Evolutionary conservation across 768 basidiomycete species (phyloP).

Genomic region (Naganishia friedmannii): DNA sequence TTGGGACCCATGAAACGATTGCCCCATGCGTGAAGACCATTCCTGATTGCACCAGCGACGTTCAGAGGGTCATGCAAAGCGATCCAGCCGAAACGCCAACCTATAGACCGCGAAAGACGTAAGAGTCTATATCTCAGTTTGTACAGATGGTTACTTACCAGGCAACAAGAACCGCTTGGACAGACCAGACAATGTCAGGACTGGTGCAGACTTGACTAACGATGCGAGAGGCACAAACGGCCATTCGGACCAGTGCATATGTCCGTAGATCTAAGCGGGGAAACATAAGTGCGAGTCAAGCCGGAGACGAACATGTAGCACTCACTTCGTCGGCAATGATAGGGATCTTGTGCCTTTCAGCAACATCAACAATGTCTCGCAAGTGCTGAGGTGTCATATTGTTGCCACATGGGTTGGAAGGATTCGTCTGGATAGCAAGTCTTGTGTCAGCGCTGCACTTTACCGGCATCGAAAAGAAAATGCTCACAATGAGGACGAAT

Average conservation of each 20-base stretch:
- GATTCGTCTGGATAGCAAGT: slow-evolving; percentile 43
- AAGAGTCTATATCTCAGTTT: neutral
- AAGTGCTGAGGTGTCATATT: slow-evolving; percentile 49
- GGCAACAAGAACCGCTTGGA: slow-evolving; percentile 53
- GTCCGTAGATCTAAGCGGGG: slow-evolving; percentile 36
- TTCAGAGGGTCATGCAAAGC: slow-evolving; percentile 49
- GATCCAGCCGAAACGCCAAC: slow-evolving; percentile 53
- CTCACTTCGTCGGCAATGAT: slow-evolving; percentile 52
- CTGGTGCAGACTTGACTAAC: slow-evolving; percentile 45
- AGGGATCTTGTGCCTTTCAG: slow-evolving; percentile 44
- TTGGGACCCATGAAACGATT: slow-evolving; percentile 52
- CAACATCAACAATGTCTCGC: slow-evolving; percentile 43
- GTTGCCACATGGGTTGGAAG: slow-evolving; percentile 52
- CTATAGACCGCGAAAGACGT: neutral
- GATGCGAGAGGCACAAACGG: slow-evolving; percentile 50
- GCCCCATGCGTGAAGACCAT: slow-evolving; percentile 45
- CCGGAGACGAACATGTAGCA: slow-evolving; percentile 3
- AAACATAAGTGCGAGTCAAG: neutral
- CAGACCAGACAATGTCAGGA: slow-evolving; percentile 51
- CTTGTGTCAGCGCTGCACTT: neutral
- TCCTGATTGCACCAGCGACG: slow-evolving; percentile 41
- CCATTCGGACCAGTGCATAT: slow-evolving; percentile 45
- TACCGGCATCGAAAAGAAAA: neutral
- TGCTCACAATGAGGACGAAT: slow-evolving; percentile 48
- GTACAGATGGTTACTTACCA: slow-evolving; percentile 26